Percentiles rank a stretch among this genome's conserved stretches.
phyloP scores from a whole-genome alignment of 352 stramenopile species.

The Thalassiosira ordinaria region DNA sequence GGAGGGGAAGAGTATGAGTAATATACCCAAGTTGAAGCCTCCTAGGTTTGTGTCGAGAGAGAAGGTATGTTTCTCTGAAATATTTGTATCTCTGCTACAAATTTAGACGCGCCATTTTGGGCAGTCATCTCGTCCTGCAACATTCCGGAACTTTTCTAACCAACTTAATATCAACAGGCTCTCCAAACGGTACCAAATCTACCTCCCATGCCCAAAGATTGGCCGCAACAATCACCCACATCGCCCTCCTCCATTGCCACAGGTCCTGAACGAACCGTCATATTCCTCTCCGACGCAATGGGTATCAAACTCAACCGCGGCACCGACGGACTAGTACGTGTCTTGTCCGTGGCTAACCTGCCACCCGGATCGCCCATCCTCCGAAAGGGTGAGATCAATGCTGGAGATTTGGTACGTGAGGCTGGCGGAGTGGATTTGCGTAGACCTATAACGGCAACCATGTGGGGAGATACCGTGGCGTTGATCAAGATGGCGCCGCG shows the following conservation, averaged over 20 bases:
- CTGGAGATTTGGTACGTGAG: conserved; percentile 78
- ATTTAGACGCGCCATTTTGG: not conserved
- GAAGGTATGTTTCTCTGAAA: conserved; percentile 53
- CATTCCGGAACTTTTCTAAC: too few relatives aligned
- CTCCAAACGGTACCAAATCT: conserved; percentile 67
- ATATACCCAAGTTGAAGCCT: conserved; percentile 79
- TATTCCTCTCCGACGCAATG: conserved; percentile 78
- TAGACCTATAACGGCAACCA: conserved; percentile 81
- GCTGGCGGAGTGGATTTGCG: conserved; percentile 79
- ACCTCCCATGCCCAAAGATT: conserved; percentile 75
- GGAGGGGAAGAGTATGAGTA: conserved; percentile 42
- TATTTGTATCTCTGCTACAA: not conserved
- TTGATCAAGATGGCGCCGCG: conserved; percentile 82
- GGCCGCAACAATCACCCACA: conserved; percentile 54
- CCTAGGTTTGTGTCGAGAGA: conserved; percentile 83
- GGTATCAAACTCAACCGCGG: conserved; percentile 85
- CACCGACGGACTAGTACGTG: conserved; percentile 78
- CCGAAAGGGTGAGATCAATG: conserved; percentile 70
- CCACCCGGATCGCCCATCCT: conserved; percentile 67
- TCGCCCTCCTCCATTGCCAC: not conserved
- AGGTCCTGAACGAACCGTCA: conserved; percentile 46
- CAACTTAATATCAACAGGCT: too few relatives aligned
- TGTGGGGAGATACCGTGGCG: conserved; percentile 83
- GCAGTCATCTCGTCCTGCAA: too few relatives aligned
- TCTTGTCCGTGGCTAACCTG: conserved; percentile 71